Percentiles rank a stretch among this genome's conserved stretches.
Evolutionary conservation across 2,329 filamentous ascomycete species (phyloP).

Genomic region (Elsinoe necatrix): DNA sequence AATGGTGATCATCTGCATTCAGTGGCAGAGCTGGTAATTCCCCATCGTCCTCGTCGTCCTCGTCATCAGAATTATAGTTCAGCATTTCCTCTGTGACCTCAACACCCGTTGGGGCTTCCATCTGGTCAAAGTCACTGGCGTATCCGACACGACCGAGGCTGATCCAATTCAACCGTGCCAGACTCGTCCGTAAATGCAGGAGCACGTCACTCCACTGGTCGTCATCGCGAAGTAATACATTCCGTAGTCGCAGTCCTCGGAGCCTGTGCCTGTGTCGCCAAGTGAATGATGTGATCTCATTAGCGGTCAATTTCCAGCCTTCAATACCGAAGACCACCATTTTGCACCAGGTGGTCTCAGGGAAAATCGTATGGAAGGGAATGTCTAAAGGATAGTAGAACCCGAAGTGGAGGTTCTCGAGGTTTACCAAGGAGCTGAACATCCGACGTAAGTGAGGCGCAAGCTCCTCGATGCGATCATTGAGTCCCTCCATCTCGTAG

Average conservation of each 20-base stretch:
- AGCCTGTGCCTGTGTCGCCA: slow-evolving; percentile 49
- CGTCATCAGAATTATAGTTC: slow-evolving; percentile 33
- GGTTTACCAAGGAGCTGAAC: slow-evolving; percentile 51
- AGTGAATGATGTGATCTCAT: slow-evolving; percentile 52
- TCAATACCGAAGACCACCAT: slow-evolving; percentile 57
- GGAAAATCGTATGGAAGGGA: slow-evolving; percentile 53
- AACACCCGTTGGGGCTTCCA: slow-evolving; percentile 35
- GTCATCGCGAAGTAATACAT: slow-evolving; percentile 53
- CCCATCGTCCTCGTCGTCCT: slow-evolving; percentile 24
- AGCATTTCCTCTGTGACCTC: slow-evolving; percentile 42
- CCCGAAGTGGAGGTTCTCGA: slow-evolving; percentile 56
- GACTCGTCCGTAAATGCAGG: slow-evolving; percentile 46
- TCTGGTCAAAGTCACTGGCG: slow-evolving; percentile 44
- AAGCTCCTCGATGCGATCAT: slow-evolving; percentile 49
- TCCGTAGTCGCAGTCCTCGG: slow-evolving; percentile 50
- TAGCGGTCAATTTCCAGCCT: slow-evolving; percentile 52
- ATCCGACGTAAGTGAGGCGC: slow-evolving; percentile 50
- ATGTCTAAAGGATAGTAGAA: slow-evolving; percentile 52
- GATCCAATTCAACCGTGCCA: slow-evolving; percentile 52
- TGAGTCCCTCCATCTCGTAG: slow-evolving; percentile 48
- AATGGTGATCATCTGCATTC: background rate
- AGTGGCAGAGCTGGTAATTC: background rate
- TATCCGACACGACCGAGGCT: slow-evolving; percentile 56
- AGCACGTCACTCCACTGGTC: slow-evolving; percentile 56
- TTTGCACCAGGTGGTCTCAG: slow-evolving; percentile 52